A percentile compares a stretch with the other conserved stretches of the same genome.
Evolutionary conservation across 495 filamentous ascomycete genomes (phyloP).

Genomic region (Neurospora sp.): DNA sequence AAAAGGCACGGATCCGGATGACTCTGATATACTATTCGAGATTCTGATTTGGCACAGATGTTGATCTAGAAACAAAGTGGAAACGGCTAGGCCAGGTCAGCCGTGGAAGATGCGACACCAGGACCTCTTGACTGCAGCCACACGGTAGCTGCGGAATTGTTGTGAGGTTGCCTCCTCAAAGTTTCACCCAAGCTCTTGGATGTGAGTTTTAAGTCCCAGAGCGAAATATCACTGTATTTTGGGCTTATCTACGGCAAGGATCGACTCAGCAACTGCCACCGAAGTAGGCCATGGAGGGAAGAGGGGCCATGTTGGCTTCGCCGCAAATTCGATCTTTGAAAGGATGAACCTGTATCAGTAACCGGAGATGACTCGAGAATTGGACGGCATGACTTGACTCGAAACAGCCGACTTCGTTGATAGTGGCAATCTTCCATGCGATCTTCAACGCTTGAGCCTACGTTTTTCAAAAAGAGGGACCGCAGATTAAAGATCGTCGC

Average conservation of each 20-base stretch:
- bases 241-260: background rate
- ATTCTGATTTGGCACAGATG: constrained; percentile 5
- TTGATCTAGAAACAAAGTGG: constrained; percentile 1
- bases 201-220: background rate
- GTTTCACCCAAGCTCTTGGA: background rate
- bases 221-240: background rate
- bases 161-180: background rate
- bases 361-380: constrained; percentile 1
- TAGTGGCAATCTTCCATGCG: background rate
- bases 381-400: background rate
- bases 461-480: background rate
- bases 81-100: constrained; percentile 1
- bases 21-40: background rate
- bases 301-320: too few species aligned
- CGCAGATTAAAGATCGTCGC: background rate
- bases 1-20: constrained; percentile 2
- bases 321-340: background rate
- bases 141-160: background rate
- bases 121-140: background rate
- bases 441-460: background rate
- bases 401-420: background rate
- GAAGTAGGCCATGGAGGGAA: background rate
- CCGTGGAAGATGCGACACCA: background rate
- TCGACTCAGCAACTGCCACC: background rate
- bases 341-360: background rate